Conservation (phyloP, 257 asterid species). For the Ilex aquifolium region DNA sequence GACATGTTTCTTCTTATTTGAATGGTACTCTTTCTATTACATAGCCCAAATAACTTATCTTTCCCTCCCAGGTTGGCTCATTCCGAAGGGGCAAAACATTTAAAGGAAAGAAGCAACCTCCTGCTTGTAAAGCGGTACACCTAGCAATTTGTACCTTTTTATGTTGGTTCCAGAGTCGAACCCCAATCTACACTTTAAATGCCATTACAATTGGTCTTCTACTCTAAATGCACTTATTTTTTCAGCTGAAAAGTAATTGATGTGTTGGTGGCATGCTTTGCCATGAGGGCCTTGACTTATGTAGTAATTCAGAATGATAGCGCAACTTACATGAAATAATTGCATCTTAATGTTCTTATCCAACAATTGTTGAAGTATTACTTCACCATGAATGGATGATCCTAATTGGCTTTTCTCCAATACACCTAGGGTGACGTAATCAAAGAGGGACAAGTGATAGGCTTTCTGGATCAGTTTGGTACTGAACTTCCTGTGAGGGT, state of each 20-base stretch:
- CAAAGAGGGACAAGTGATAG: slow-evolving; percentile 82
- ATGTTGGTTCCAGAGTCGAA: background rate
- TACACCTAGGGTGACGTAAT: slow-evolving; percentile 64
- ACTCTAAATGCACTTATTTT: too few species aligned
- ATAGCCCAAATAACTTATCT: slow-evolving; percentile 3
- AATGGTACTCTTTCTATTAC: slow-evolving; percentile 1
- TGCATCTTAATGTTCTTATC: too few species aligned
- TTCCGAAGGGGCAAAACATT: slow-evolving; percentile 55
- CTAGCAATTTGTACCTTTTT: background rate
- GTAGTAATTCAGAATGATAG: too few species aligned
- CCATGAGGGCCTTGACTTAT: too few species aligned
- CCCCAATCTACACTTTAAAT: too few species aligned
- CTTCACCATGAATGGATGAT: too few species aligned
- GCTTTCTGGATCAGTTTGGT: slow-evolving; percentile 69
- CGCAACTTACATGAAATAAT: too few species aligned
- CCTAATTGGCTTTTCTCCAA: too few species aligned
- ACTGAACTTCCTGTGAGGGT: slow-evolving; percentile 57
- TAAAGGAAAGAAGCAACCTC: slow-evolving; percentile 63
- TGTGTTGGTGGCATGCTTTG: too few species aligned
- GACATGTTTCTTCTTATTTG: slow-evolving; percentile 5
- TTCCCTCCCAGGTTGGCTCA: slow-evolving; percentile 59
- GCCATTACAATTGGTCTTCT: too few species aligned
- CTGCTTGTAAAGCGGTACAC: slow-evolving; percentile 71
- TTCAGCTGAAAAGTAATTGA: too few species aligned
- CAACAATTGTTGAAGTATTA: too few species aligned